Conservation (phyloP, 2,329 filamentous ascomycete species). For the Dactylonectria macrodidyma region DNA sequence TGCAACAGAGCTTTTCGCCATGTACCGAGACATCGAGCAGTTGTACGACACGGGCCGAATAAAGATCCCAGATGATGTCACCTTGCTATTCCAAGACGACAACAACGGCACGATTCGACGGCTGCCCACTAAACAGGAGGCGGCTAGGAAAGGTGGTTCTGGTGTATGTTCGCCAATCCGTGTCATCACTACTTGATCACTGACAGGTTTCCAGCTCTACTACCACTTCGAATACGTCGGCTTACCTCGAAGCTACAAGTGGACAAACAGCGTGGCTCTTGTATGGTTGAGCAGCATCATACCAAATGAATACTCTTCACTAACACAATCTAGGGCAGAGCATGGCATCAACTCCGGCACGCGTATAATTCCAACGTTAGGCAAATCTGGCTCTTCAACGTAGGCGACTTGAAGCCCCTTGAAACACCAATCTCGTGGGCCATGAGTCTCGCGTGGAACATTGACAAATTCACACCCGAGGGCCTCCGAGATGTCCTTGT, state of each 20-base stretch:
- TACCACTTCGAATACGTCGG: slow-evolving; percentile 76
- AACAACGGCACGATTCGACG: slow-evolving; percentile 72
- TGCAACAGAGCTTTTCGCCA: slow-evolving; percentile 69
- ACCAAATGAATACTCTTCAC: neutral
- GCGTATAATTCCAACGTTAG: slow-evolving; percentile 64
- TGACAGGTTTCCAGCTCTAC: slow-evolving; percentile 53
- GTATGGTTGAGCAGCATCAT: neutral
- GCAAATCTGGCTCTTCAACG: slow-evolving; percentile 74
- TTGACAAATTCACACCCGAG: slow-evolving; percentile 59
- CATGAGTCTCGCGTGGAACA: slow-evolving; percentile 71
- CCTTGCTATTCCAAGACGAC: slow-evolving; percentile 73
- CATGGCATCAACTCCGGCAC: slow-evolving; percentile 68
- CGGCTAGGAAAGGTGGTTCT: slow-evolving; percentile 58
- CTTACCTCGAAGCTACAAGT: slow-evolving; percentile 71
- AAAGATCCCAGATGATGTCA: slow-evolving; percentile 69
- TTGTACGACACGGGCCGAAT: slow-evolving; percentile 72
- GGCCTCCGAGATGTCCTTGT: slow-evolving; percentile 60
- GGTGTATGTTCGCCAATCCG: slow-evolving; percentile 59
- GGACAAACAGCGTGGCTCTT: slow-evolving; percentile 65
- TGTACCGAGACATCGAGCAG: slow-evolving; percentile 70
- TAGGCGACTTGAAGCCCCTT: slow-evolving; percentile 73
- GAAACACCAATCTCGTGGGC: slow-evolving; percentile 70
- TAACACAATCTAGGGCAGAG: slow-evolving; percentile 47
- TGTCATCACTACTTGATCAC: slow-evolving; percentile 52
- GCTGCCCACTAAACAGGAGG: slow-evolving; percentile 68